phyloP scores from a whole-genome alignment of 2,329 filamentous ascomycete species.

The Fusarium sp. region DNA sequence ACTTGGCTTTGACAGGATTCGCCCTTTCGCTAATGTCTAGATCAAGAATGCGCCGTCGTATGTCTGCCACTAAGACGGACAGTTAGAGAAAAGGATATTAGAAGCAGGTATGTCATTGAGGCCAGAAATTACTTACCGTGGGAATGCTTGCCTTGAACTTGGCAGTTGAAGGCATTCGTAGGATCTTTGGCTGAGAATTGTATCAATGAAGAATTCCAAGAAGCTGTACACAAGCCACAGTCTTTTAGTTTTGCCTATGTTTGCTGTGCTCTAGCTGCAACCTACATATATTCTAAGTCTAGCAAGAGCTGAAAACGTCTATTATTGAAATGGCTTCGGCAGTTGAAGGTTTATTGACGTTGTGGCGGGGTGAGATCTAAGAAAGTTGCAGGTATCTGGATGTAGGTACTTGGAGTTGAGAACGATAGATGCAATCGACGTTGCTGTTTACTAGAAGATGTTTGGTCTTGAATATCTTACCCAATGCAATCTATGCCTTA shows the following conservation, averaged over 20 bases:
- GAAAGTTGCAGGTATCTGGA: neutral
- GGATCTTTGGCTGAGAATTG: neutral
- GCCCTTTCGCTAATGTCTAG: slow-evolving; percentile 4
- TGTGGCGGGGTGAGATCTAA: neutral
- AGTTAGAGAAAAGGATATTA: neutral
- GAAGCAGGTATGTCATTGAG: neutral
- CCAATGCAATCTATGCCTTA: neutral
- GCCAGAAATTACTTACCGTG: neutral
- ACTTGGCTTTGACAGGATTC: neutral
- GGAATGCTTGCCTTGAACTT: slow-evolving; percentile 22
- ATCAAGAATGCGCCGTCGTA: slow-evolving; percentile 23
- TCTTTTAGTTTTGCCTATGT: neutral
- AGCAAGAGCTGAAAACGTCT: slow-evolving; percentile 9
- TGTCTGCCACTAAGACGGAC: neutral
- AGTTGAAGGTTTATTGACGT: slow-evolving; percentile 10
- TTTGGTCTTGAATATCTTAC: too few species aligned
- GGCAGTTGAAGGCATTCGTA: neutral
- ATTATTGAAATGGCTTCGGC: slow-evolving; percentile 4
- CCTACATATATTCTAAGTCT: slow-evolving; percentile 1
- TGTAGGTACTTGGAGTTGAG: neutral
- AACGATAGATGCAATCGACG: too few species aligned
- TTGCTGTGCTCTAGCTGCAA: neutral
- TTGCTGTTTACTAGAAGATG: neutral
- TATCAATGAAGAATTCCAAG: neutral
- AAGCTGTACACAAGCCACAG: neutral